Conservation (phyloP, 148 eudicot species). For the Rhododendron kiyosumense region DNA sequence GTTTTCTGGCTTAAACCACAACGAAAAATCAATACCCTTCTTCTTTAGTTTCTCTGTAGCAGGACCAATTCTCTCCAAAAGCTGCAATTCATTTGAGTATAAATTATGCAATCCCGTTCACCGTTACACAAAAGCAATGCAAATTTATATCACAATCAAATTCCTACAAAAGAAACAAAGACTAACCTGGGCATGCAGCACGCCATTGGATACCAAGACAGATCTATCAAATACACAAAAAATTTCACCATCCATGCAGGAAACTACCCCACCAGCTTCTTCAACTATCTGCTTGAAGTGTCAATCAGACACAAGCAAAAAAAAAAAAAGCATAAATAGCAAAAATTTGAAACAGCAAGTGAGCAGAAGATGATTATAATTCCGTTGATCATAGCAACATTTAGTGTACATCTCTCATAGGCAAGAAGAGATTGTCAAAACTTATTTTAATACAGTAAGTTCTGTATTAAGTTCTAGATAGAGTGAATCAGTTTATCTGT, state of each 20-base stretch:
- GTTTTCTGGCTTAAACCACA: conserved; percentile 86
- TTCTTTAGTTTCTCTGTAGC: conserved; percentile 84
- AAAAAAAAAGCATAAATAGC: neutral
- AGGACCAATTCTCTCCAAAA: conserved; percentile 75
- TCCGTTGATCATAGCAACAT: neutral
- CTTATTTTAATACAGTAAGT: neutral
- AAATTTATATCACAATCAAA: neutral
- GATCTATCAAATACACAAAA: conserved; percentile 91
- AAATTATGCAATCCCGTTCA: neutral
- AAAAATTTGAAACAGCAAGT: neutral
- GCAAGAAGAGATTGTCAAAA: neutral
- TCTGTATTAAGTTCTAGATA: neutral
- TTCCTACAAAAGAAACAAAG: neutral
- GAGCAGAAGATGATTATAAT: neutral
- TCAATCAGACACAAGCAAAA: neutral
- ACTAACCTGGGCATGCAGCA: conserved; percentile 71
- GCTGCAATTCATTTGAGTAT: conserved; percentile 43
- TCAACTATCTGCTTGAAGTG: conserved; percentile 73
- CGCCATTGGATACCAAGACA: conserved; percentile 82
- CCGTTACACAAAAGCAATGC: neutral
- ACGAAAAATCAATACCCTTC: conserved; percentile 76
- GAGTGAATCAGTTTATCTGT: neutral
- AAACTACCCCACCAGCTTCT: conserved; percentile 94
- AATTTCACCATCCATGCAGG: conserved; percentile 87
- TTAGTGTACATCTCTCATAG: neutral